Conservation (phyloP, 1,139 yeast genomes). For the Candida glucosophila region DNA sequence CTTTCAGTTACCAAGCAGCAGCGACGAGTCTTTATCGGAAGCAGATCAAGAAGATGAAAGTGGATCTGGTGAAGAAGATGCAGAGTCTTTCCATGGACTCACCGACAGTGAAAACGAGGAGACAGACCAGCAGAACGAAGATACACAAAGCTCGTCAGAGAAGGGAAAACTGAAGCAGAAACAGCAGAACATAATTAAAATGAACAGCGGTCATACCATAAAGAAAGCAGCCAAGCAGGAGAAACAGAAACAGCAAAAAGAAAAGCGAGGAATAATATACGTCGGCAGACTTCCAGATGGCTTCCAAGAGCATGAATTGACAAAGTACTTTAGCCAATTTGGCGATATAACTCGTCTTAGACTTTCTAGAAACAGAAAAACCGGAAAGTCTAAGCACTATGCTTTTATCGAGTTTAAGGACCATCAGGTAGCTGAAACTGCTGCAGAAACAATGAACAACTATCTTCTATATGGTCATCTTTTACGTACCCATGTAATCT, state of each 20-base stretch:
- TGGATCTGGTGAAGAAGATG: slow-evolving; percentile 11
- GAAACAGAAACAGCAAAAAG: slow-evolving; percentile 6
- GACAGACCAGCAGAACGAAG: slow-evolving; percentile 4
- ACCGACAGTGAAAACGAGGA: slow-evolving; percentile 12
- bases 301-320: slow-evolving; percentile 77
- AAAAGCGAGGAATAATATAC: slow-evolving; percentile 60
- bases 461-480: slow-evolving; percentile 84
- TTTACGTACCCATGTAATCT: slow-evolving; percentile 52
- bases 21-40: slow-evolving; percentile 18
- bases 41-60: slow-evolving; percentile 15
- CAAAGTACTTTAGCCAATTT: slow-evolving; percentile 78
- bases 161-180: slow-evolving; percentile 4
- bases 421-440: slow-evolving; percentile 72
- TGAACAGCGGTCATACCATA: slow-evolving; percentile 3
- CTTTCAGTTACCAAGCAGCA: slow-evolving; percentile 23
- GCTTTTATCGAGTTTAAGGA: slow-evolving; percentile 82
- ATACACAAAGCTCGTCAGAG: slow-evolving; percentile 1
- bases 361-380: slow-evolving; percentile 79
- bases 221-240: slow-evolving; percentile 2
- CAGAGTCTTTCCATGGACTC: not conserved
- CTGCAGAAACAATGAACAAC: slow-evolving; percentile 93
- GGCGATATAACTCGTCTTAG: slow-evolving; percentile 75
- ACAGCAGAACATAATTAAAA: slow-evolving; percentile 4
- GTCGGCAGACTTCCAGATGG: slow-evolving; percentile 92
- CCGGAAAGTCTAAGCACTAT: slow-evolving; percentile 89